Percentiles rank a stretch among this genome's conserved stretches.
Conservation (phyloP, 2,329 filamentous ascomycete genomes). For the Fusarium pseudonygamai region DNA sequence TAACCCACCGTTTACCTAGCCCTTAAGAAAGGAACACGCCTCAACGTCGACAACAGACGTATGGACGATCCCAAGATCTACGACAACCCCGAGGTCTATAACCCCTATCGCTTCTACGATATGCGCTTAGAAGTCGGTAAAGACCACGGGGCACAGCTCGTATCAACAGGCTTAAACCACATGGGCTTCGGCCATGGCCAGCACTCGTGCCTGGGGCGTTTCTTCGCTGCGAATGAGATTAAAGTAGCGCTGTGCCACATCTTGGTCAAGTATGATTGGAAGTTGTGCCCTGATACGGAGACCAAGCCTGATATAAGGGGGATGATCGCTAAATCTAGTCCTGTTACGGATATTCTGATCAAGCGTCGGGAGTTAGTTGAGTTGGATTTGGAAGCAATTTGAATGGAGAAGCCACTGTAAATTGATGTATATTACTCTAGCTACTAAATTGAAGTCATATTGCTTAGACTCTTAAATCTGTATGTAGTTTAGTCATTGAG, state of each 20-base stretch:
- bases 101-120: not conserved
- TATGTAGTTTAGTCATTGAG: not conserved
- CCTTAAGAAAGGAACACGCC: not conserved
- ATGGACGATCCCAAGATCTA: not conserved
- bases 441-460: too few relatives aligned
- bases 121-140: not conserved
- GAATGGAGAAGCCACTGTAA: fast-evolving
- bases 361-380: not conserved
- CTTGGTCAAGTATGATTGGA: constrained; percentile 11
- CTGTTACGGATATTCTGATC: not conserved
- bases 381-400: not conserved
- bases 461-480: fast-evolving
- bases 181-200: not conserved
- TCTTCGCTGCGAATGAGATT: not conserved
- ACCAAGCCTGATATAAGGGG: not conserved
- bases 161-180: not conserved
- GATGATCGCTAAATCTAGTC: not conserved
- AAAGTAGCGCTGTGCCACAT: not conserved
- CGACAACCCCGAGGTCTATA: not conserved
- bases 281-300: not conserved
- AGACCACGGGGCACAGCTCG: not conserved
- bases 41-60: not conserved
- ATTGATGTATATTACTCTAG: fast-evolving
- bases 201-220: not conserved
- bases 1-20: fast-evolving